These are phyloP conservation scores for Cladosporium sp. DNA, from an alignment of 2,329 filamentous ascomycete species.

Conservation along the genomic window DNA sequence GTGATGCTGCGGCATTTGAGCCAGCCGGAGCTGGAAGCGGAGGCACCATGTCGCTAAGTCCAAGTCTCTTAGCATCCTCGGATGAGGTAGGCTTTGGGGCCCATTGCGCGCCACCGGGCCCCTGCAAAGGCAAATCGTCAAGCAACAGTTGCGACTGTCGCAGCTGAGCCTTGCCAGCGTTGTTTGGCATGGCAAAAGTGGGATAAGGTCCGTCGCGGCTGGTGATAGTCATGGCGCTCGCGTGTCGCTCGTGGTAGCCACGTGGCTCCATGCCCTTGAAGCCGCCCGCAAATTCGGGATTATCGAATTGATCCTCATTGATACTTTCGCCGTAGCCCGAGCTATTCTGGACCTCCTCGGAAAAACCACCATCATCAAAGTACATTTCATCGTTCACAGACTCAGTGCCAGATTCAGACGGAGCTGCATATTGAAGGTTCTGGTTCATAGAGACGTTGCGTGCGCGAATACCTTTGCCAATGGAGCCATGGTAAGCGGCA, in stretches of 20 bases:
- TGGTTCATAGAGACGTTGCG: conserved; percentile 21
- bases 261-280: conserved; percentile 16
- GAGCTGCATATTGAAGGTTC: conserved; percentile 23
- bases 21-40: conserved; percentile 52
- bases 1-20: conserved; percentile 52
- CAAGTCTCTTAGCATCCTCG: conserved; percentile 37
- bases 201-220: conserved; percentile 37
- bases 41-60: conserved; percentile 47
- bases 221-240: conserved; percentile 27
- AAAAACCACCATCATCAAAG: conserved; percentile 41
- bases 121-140: conserved; percentile 34
- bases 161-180: conserved; percentile 27
- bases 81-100: conserved; percentile 38
- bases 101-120: conserved; percentile 32
- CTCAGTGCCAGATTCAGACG: background rate
- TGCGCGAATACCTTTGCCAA: conserved; percentile 23
- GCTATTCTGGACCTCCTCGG: conserved; percentile 2
- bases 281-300: conserved; percentile 24
- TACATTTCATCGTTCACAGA: conserved; percentile 38
- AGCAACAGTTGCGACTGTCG: conserved; percentile 35
- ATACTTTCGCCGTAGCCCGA: conserved; percentile 25
- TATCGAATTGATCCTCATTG: conserved; percentile 43
- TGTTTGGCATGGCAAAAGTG: conserved; percentile 36
- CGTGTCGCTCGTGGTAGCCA: conserved; percentile 24
- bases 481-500: conserved; percentile 24